Evolutionary conservation across 768 basidiomycete genomes (phyloP).

Genomic region (Tricholoma saponaceum): DNA sequence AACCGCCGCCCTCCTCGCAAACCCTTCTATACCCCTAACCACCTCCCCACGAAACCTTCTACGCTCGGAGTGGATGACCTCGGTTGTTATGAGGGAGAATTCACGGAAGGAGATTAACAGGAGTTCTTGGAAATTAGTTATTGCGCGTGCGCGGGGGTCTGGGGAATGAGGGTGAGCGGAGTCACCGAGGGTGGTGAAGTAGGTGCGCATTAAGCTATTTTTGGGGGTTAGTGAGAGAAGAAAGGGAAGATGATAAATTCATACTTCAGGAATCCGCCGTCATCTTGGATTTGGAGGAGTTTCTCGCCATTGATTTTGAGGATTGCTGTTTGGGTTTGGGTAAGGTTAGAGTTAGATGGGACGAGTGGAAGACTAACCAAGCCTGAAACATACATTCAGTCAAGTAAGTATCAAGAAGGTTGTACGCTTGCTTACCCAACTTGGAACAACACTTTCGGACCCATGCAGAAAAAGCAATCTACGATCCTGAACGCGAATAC

Average conservation of each 20-base stretch:
- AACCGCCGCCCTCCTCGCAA: constrained; percentile 88
- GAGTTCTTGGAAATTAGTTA: constrained; percentile 96
- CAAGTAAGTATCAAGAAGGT: neutral
- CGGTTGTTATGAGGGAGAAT: constrained; percentile 94
- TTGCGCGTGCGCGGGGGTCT: constrained; percentile 87
- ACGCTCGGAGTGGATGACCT: constrained; percentile 85
- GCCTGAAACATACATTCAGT: neutral
- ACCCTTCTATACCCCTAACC: constrained; percentile 88
- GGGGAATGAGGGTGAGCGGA: constrained; percentile 88
- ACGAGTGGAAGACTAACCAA: constrained; percentile 8
- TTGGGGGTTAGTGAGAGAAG: neutral
- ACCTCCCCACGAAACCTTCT: constrained; percentile 85
- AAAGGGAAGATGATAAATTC: constrained; percentile 15
- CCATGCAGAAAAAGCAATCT: constrained; percentile 99
- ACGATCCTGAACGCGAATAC: constrained; percentile 97
- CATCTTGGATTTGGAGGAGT: constrained; percentile 90
- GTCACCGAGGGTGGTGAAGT: constrained; percentile 89
- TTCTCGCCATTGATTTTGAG: constrained; percentile 97
- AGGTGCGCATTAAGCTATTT: constrained; percentile 85
- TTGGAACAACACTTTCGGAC: constrained; percentile 97
- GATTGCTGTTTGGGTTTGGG: constrained; percentile 54
- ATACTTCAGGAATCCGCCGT: constrained; percentile 93
- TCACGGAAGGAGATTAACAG: constrained; percentile 97
- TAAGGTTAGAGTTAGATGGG: neutral
- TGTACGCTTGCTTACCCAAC: constrained; percentile 60